Evolutionary conservation across 2,329 filamentous ascomycete species (phyloP).

Genomic region (Aschersonia sp.): DNA sequence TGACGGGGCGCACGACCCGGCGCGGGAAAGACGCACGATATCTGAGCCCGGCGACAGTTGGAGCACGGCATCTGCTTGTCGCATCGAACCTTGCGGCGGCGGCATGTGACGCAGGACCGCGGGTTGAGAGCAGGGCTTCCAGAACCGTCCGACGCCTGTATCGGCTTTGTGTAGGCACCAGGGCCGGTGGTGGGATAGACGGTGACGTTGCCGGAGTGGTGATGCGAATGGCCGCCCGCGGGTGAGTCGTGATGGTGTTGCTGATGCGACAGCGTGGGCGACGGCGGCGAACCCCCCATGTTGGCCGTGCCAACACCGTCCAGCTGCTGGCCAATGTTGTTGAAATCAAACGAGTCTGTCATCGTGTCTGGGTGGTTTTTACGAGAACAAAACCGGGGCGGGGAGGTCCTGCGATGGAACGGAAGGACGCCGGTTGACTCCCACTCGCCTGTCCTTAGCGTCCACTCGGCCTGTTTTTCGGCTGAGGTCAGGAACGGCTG

Average conservation of each 20-base stretch:
- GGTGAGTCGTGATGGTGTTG: constrained; percentile 1
- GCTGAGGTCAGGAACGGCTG: too few species aligned
- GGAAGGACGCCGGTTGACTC: not conserved
- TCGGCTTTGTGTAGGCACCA: constrained; percentile 21
- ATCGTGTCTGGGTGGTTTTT: not conserved
- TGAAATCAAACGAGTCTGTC: constrained; percentile 10
- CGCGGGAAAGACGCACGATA: constrained; percentile 60
- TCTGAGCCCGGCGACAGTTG: constrained; percentile 57
- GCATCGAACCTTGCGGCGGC: constrained; percentile 55
- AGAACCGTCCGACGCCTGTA: constrained; percentile 17
- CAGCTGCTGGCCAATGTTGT: constrained; percentile 5
- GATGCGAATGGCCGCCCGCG: constrained; percentile 5
- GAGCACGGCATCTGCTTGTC: constrained; percentile 65
- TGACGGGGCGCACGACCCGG: constrained; percentile 59
- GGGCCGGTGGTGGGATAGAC: constrained; percentile 25
- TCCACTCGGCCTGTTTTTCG: too few species aligned
- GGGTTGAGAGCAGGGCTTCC: constrained; percentile 25
- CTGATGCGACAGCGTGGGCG: constrained; percentile 6
- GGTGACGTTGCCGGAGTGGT: constrained; percentile 18
- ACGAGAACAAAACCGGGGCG: too few species aligned
- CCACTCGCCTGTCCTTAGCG: not conserved
- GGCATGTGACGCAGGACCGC: constrained; percentile 34
- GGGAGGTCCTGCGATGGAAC: not conserved
- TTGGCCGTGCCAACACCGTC: constrained; percentile 9
- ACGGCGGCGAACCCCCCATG: constrained; percentile 10